Base-by-base conservation (phyloP, 352 stramenopile genomes). In the Globisporangium paroecandrum region DNA sequence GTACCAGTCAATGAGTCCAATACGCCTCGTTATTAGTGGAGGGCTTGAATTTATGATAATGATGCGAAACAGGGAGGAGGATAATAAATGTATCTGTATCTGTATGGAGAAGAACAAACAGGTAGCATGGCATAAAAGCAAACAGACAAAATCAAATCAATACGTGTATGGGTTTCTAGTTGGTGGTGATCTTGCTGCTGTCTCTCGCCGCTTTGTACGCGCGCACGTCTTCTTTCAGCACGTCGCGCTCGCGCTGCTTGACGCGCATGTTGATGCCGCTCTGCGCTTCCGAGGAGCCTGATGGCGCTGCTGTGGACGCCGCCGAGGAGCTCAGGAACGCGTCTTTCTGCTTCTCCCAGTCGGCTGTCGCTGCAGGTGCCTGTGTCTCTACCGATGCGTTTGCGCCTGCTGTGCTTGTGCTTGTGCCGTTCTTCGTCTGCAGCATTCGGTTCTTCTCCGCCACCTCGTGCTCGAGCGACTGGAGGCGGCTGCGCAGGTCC, bases 401-500 rank as follows among this genome's bases (percentile, higher is more conserved):
- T 27, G 54, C 69, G 3, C 36, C 3, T 49, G 36, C 46, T 66
- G 62, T 8, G 58, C 43, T 25, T 73, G 64, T 18, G 56, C 47
- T 58, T 36, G 46, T 34, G 56, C 65, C 0, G 36, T 51, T 22
- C 6, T 54, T 9, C n/a, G 25, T 13, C 3, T 34, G 59, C 43
- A 36, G 53, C 29, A n/a, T 65, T 36, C 61, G 34, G n/a, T 68
- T 76, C 41, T 78, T 54, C 58, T 67, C 68, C 41, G 73, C 58
- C 38, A 73, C 72, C 53, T 90, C 76, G 10, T 69, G 69, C 58
- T 94, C 85, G 56, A 94, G 64, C 53, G 70, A 62, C 62, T 71
- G 65, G 57, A 94, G 73, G 20, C 85, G 82, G n/a, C 75, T 65
- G 57, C 82, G 82, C 62, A 94, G 69, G 32, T 89, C 80, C n/a